A percentile compares a stretch with the other conserved stretches of the same genome.
Evolutionary conservation across 1,139 yeast genomes (phyloP).

Genomic region (Suhomyces bribrorum): DNA sequence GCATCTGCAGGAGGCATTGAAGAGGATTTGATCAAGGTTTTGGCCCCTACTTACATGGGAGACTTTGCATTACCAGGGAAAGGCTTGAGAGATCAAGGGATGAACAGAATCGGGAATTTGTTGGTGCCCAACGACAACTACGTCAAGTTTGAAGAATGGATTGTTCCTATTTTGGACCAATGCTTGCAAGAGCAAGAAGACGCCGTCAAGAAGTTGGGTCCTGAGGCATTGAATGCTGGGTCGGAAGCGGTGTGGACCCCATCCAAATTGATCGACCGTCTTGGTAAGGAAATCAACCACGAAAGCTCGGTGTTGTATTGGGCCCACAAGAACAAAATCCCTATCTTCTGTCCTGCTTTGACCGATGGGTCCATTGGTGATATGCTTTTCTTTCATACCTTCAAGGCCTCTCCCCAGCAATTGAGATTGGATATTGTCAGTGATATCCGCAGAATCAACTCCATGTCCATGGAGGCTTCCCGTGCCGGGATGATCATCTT

Average conservation of each 20-base stretch:
- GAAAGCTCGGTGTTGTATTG: constrained; percentile 94
- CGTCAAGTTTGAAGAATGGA: constrained; percentile 98
- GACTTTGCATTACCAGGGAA: constrained; percentile 83
- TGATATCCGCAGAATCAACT: constrained; percentile 86
- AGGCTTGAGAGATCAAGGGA: constrained; percentile 85
- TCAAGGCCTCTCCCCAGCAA: constrained; percentile 88
- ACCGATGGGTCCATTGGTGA: constrained; percentile 99
- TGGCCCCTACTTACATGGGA: constrained; percentile 95
- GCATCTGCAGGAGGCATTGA: constrained; percentile 98
- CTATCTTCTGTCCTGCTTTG: constrained; percentile 94
- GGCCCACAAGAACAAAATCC: constrained; percentile 96
- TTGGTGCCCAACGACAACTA: constrained; percentile 97
- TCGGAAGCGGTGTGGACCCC: constrained; percentile 80
- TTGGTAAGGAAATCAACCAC: constrained; percentile 93
- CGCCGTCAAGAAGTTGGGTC: constrained; percentile 58
- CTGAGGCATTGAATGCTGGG: constrained; percentile 51
- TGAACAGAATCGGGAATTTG: constrained; percentile 95
- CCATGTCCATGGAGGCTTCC: constrained; percentile 94
- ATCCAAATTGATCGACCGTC: constrained; percentile 82
- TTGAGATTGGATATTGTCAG: constrained; percentile 88
- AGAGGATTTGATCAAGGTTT: constrained; percentile 92
- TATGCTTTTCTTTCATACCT: constrained; percentile 97
- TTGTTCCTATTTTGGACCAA: constrained; percentile 85
- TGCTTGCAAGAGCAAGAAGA: constrained; percentile 88
- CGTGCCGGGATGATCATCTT: constrained; percentile 93